These are phyloP conservation scores for Onygena corvina DNA, from an alignment of 2,329 filamentous ascomycete species.

Conservation along the genomic window DNA sequence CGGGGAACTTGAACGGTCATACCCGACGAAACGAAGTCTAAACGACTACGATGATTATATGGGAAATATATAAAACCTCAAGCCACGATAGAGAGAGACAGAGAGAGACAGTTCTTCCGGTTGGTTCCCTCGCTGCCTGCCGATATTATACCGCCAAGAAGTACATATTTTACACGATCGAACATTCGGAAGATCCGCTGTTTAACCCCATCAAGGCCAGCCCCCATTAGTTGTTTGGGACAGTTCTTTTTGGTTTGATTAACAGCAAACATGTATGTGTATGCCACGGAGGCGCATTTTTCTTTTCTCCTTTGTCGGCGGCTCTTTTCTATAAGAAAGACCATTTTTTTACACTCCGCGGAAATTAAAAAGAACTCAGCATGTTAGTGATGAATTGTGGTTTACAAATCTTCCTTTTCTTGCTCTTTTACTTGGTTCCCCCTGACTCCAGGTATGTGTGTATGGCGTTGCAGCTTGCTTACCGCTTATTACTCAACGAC, in stretches of 20 bases:
- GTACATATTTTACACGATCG: background rate
- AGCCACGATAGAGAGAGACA: background rate
- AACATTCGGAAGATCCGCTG: background rate
- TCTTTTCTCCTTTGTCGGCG: background rate
- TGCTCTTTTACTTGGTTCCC: conserved; percentile 10
- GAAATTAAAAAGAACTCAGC: conserved; percentile 9
- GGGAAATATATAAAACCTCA: background rate
- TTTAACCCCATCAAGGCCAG: background rate
- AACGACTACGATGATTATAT: background rate
- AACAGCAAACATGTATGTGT: conserved; percentile 5
- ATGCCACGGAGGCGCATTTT: background rate
- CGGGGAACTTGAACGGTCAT: background rate
- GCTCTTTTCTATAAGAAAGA: background rate
- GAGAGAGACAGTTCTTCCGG: too few relatives aligned
- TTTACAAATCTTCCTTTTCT: conserved; percentile 12
- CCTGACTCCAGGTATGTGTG: conserved; percentile 7
- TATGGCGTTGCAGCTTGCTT: conserved; percentile 8
- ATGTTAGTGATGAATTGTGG: conserved; percentile 7
- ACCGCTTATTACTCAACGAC: background rate
- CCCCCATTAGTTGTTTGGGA: background rate
- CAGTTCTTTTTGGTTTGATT: conserved; percentile 1
- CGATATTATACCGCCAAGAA: background rate
- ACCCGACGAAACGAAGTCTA: background rate
- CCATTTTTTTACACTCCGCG: conserved; percentile 2
- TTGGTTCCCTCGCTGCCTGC: background rate